phyloP scores from a whole-genome alignment of 495 filamentous ascomycete genomes.

The Penicillium waksmanii region DNA sequence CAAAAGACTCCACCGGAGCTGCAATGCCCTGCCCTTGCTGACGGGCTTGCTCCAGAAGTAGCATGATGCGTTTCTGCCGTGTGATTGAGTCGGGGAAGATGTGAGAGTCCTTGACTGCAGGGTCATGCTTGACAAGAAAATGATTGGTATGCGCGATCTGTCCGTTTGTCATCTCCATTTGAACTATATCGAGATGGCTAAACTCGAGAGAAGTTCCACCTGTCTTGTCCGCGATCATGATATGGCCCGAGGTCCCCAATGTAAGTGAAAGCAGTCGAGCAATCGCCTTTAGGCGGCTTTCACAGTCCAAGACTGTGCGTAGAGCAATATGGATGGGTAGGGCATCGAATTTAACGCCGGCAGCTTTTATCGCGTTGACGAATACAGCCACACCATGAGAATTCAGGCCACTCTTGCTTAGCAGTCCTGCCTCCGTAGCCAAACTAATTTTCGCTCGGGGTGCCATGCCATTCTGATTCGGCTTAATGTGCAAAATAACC shows the following conservation, averaged over 20 bases:
- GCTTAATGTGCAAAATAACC: neutral
- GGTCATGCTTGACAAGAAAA: neutral
- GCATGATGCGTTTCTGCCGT: neutral
- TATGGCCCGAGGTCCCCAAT: neutral
- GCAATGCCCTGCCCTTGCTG: neutral
- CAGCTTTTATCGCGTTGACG: neutral
- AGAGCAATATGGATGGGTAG: neutral
- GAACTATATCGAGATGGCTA: neutral
- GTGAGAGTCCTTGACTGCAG: neutral
- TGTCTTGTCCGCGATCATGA: neutral
- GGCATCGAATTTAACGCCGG: neutral
- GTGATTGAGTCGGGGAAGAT: neutral
- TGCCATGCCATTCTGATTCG: neutral
- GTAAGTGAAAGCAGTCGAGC: neutral
- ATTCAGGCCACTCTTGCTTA: neutral
- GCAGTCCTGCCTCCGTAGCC: neutral
- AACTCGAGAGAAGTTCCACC: neutral
- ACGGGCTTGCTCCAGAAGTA: neutral
- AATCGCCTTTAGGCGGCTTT: neutral
- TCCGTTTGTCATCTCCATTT: neutral
- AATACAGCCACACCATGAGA: neutral
- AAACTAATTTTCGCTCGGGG: neutral
- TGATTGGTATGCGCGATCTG: neutral
- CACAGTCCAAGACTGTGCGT: neutral
- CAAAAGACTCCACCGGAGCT: neutral